Evolutionary conservation across 352 stramenopile genomes (phyloP), one percentile per base, ranked within the genome.

Genomic region (Pythium utonaiense): DNA sequence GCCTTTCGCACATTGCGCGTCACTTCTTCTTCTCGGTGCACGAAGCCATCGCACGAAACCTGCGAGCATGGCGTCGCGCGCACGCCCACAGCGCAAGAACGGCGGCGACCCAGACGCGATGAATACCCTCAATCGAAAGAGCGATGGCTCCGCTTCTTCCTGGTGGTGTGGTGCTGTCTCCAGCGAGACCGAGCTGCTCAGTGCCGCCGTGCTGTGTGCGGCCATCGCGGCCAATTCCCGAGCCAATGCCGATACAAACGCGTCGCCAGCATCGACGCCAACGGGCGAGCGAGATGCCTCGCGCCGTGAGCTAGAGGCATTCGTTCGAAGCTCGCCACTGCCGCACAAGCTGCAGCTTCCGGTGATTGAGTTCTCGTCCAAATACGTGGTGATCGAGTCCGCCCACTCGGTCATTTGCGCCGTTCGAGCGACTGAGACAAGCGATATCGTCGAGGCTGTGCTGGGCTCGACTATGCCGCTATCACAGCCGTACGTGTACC

Each of bases 191-290:
- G 83, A 90, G 53, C 53, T 92, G 40, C 66, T 92, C 17, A 88
- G 83, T 60, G 83, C 85, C 21, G 83, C 83, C 19, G 78, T 94
- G 24, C 48, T 94, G 28, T 94, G 85, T 65, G 83, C 79, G 8
- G 82, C 83, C 3, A 62, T 91, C 42, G 67, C 73, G 42, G 70
- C 66, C 74, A 74, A 14, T 71, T 66, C 28, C 48, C 74, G 48
- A 57, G 54, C 25, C 60, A 48, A 62, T 45, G 10, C 49, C 62
- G 3, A 58, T 52, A 9, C 28, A 28, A 24, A 33, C 49, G 66
- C 44, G 49, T 41, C 57, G 42, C 69, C 38, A 42, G 38, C 49
- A 70, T 47, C 42, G 64, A 71, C 7, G 49, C 58, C 38, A 14
- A 58, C 67, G 7, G 47, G 45, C 5, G 47, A 45, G 40, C 49